A percentile compares a stretch with the other conserved stretches of the same genome.
These are phyloP conservation scores for Apiotrichum brassicae DNA, from an alignment of 1,284 basidiomycete species.

Conservation along the genomic window DNA sequence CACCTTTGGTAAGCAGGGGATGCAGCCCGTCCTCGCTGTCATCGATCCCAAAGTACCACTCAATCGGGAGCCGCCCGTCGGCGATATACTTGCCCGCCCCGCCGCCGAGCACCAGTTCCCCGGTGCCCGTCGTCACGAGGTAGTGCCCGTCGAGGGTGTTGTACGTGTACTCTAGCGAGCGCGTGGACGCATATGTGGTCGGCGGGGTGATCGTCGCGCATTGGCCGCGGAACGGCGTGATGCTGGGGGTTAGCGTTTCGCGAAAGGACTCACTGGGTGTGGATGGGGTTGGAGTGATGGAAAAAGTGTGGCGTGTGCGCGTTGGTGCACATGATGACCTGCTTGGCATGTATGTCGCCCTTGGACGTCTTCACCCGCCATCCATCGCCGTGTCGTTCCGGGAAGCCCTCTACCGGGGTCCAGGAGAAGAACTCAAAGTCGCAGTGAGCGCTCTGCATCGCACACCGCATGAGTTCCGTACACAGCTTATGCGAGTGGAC, in stretches of 20 bases:
- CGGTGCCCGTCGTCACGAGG: conserved; percentile 15
- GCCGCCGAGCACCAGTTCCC: conserved; percentile 20
- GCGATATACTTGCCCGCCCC: conserved; percentile 9
- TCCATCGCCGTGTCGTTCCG: not conserved
- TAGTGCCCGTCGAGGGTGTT: conserved; percentile 22
- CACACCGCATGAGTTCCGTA: conserved; percentile 20
- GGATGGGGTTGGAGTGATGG: conserved; percentile 4
- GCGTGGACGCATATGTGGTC: conserved; percentile 14
- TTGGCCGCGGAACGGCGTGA: conserved; percentile 19
- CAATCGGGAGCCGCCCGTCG: conserved; percentile 5
- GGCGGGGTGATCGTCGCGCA: conserved; percentile 30
- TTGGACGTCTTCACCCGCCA: conserved; percentile 16
- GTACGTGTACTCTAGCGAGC: conserved; percentile 21
- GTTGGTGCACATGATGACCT: conserved; percentile 29
- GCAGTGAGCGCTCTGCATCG: conserved; percentile 12
- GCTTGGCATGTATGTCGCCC: conserved; percentile 18
- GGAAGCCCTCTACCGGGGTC: conserved; percentile 20
- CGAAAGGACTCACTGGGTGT: not conserved
- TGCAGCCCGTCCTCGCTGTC: conserved; percentile 17
- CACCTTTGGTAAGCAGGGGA: conserved; percentile 9
- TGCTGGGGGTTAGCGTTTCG: conserved; percentile 9
- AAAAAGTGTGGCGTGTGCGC: conserved; percentile 30
- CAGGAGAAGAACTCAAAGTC: conserved; percentile 21
- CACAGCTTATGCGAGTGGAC: conserved; percentile 31
- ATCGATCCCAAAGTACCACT: conserved; percentile 14